Evolutionary conservation across 768 basidiomycete genomes (phyloP).

Genomic region (Boletus vinaceobasis): DNA sequence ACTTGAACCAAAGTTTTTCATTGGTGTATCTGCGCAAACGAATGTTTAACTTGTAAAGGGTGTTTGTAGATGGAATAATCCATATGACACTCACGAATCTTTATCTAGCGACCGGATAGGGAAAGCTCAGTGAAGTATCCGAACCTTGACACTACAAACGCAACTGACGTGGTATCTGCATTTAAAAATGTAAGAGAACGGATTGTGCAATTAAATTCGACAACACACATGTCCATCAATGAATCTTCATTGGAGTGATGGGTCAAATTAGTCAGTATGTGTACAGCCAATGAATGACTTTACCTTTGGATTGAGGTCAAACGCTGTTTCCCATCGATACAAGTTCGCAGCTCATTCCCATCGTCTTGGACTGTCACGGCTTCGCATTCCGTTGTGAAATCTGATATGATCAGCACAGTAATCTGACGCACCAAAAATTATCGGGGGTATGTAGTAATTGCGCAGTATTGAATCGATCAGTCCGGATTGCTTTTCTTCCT

Average conservation of each 20-base stretch:
- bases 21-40: constrained; percentile 26
- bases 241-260: constrained; percentile 38
- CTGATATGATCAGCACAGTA: not conserved
- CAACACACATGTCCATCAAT: constrained; percentile 51
- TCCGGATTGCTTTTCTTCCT: constrained; percentile 53
- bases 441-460: constrained; percentile 64
- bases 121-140: constrained; percentile 5
- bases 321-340: constrained; percentile 74
- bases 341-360: constrained; percentile 45
- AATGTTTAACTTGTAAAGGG: not conserved
- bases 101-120: constrained; percentile 28
- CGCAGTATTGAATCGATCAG: constrained; percentile 63
- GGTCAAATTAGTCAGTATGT: not conserved
- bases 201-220: not conserved
- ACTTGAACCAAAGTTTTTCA: constrained; percentile 38
- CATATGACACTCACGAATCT: constrained; percentile 34
- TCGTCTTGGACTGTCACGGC: constrained; percentile 39
- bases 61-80: not conserved
- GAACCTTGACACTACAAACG: not conserved
- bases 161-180: constrained; percentile 43
- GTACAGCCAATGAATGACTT: not conserved
- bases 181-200: constrained; percentile 5
- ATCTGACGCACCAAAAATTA: constrained; percentile 54
- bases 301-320: constrained; percentile 64
- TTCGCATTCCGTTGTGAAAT: constrained; percentile 18